Evolutionary conservation across 164 flowering plant genomes (phyloP).

Genomic region (Berberis thunbergii): DNA sequence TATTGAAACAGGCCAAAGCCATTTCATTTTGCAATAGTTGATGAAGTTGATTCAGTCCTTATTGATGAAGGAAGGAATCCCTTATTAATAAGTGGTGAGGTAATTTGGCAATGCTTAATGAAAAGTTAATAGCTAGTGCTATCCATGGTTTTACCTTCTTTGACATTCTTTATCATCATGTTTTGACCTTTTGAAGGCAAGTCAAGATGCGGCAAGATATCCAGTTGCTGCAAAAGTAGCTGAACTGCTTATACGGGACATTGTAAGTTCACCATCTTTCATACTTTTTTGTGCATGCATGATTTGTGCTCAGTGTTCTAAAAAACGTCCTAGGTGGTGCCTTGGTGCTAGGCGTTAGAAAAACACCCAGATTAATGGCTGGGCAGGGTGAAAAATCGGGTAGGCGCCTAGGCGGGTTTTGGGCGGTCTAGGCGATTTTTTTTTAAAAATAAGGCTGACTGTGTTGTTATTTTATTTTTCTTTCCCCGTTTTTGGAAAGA

Average conservation of each 20-base stretch:
- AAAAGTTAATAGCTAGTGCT: neutral
- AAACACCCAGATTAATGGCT: too few relatives aligned
- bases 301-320: neutral
- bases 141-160: neutral
- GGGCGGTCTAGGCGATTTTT: too few relatives aligned
- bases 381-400: too few relatives aligned
- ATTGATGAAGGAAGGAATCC: constrained; percentile 99
- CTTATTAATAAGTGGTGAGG: constrained; percentile 93
- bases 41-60: constrained; percentile 98
- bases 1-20: constrained; percentile 82
- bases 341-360: too few relatives aligned
- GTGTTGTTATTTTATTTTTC: too few relatives aligned
- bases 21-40: constrained; percentile 94
- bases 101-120: constrained; percentile 16
- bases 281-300: neutral
- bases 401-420: too few relatives aligned
- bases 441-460: too few relatives aligned
- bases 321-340: too few relatives aligned
- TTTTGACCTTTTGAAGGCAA: constrained; percentile 46
- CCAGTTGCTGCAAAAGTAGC: constrained; percentile 99
- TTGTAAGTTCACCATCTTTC: constrained; percentile 38
- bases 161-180: constrained; percentile 1
- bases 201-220: constrained; percentile 83
- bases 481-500: too few relatives aligned
- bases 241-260: constrained; percentile 61